Conservation (phyloP, 2,329 filamentous ascomycete species). For the Bipolaris bicolor region DNA sequence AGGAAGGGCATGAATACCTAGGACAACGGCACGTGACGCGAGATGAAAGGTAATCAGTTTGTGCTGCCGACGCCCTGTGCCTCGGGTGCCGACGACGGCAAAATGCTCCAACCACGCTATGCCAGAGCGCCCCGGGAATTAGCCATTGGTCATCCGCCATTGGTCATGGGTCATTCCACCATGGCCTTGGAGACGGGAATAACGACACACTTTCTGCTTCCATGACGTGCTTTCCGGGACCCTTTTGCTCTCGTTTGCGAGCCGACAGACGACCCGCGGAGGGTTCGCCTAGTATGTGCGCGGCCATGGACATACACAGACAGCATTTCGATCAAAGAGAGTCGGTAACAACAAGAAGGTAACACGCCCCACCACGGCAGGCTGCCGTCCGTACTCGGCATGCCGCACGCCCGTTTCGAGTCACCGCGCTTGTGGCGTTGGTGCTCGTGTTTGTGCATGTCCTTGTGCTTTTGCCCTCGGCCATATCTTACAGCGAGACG, state of each 20-base stretch:
- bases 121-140: neutral
- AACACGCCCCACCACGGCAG: too few relatives aligned
- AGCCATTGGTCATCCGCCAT: neutral
- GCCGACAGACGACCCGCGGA: neutral
- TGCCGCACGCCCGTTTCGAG: neutral
- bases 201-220: constrained; percentile 4
- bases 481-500: neutral
- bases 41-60: neutral
- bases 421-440: neutral
- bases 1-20: too few relatives aligned
- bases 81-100: neutral
- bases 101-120: neutral
- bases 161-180: too few relatives aligned
- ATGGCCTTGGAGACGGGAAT: constrained; percentile 2
- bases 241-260: neutral
- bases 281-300: too few relatives aligned
- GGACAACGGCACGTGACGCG: too few relatives aligned
- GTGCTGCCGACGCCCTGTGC: neutral
- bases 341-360: neutral
- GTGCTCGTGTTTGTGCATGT: neutral
- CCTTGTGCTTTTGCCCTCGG: neutral
- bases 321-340: too few relatives aligned
- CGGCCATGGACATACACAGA: too few relatives aligned
- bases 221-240: constrained; percentile 15
- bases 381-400: neutral